Evolutionary conservation across 164 flowering plant genomes (phyloP), one percentile per base, ranked within the genome.

Genomic region (Chimonanthus praecox): DNA sequence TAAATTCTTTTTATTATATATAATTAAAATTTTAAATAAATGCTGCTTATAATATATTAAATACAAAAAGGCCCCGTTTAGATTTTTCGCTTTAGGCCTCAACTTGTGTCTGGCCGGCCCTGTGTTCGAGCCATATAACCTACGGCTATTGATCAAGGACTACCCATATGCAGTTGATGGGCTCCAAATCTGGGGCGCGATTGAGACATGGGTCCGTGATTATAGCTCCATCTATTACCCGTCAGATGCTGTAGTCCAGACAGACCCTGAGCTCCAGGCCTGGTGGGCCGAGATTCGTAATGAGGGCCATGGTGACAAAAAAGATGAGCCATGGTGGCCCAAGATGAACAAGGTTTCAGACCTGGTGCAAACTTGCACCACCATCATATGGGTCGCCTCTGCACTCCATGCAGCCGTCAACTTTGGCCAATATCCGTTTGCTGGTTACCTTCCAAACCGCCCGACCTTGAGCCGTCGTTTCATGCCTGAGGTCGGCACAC

Each of bases 401-500:
- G 98, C 97, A 58, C 89, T 90, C 70, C 98, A 94, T 49, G 98
- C 98, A 11, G 97, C 97, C 2, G 87, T 92, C 48, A 94, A 92
- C 76, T 94, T 87, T 47, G 97, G 98, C 20, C 97, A 92, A 69
- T 92, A 90, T 75, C 88, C 93, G 47, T 90, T 89, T 70, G 96
- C 89, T 2, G 97, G 98, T 7, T 94, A 84, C 85, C 87, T 88
- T 70, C 97, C 94, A 0, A 92, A 91, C 87, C 86, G 97, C 7
- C 98, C 97, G 3, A 89, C 95, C 5, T 76, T 87, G 8, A 90
- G 95, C 73, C 88, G 98, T 4, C 78, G 87, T 3, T 86, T 91
- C 84, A 91, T 94, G 92, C 97, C 97, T 0, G 88, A 89, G 70
- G 87, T 86, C 9, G 97, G 91, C 5, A 86, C 90, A 0, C 71